A percentile compares a stretch with the other conserved stretches of the same genome.
These are phyloP conservation scores for Plasmopara viticola DNA, from an alignment of 352 stramenopile genomes.

Conservation along the genomic window DNA sequence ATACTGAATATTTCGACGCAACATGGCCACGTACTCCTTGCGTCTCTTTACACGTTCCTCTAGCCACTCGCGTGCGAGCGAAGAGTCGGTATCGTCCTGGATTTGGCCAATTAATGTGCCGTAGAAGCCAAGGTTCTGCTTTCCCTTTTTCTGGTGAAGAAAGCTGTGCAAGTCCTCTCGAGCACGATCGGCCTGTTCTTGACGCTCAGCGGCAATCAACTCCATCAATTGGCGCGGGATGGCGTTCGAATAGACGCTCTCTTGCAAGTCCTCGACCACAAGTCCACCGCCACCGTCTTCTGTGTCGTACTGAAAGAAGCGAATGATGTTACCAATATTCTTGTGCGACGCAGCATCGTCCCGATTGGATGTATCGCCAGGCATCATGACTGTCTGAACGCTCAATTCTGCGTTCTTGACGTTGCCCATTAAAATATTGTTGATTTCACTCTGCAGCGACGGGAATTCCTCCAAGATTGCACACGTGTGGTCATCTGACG, in stretches of 20 bases:
- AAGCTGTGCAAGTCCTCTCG: conserved; percentile 73
- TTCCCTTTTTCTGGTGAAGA: conserved; percentile 83
- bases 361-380: conserved; percentile 57
- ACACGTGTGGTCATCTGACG: conserved; percentile 73
- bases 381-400: conserved; percentile 86
- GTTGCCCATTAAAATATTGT: conserved; percentile 62
- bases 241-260: conserved; percentile 69
- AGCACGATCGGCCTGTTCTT: conserved; percentile 75
- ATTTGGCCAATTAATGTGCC: conserved; percentile 84
- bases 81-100: conserved; percentile 77
- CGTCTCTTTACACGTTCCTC: conserved; percentile 69
- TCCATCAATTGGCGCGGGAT: conserved; percentile 80
- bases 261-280: conserved; percentile 80
- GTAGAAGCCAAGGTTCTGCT: conserved; percentile 78
- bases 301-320: conserved; percentile 85
- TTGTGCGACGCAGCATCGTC: conserved; percentile 75
- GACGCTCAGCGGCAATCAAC: conserved; percentile 64
- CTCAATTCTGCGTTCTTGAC: conserved; percentile 76
- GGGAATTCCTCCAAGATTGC: conserved; percentile 67
- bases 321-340: conserved; percentile 86
- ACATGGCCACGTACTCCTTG: conserved; percentile 75
- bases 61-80: conserved; percentile 70
- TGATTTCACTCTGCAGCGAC: conserved; percentile 57
- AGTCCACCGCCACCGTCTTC: conserved; percentile 71
- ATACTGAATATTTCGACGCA: conserved; percentile 82